phyloP scores from a whole-genome alignment of 345 rosid genomes.

The Eucalyptus coolabah region DNA sequence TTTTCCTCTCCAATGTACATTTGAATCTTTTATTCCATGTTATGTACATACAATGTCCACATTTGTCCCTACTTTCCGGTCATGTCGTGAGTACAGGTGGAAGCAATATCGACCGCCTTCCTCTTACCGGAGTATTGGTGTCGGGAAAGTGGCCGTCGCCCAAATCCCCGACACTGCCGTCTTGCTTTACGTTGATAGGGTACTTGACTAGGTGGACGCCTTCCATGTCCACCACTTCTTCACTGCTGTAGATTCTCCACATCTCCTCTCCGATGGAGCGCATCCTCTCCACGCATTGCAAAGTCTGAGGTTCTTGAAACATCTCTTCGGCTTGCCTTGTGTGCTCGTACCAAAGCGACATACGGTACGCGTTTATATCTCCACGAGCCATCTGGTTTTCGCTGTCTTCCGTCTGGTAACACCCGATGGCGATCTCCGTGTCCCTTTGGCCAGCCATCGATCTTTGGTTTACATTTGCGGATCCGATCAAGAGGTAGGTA shows the following conservation, averaged over 20 bases:
- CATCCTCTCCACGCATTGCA: conserved; percentile 47
- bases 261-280: conserved; percentile 40
- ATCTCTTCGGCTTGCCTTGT: conserved; percentile 24
- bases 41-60: neutral
- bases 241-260: conserved; percentile 65
- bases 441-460: conserved; percentile 86
- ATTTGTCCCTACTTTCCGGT: neutral
- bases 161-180: conserved; percentile 49
- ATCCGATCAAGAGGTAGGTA: conserved; percentile 52
- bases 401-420: conserved; percentile 22
- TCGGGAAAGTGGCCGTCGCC: conserved; percentile 54
- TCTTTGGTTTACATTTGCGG: conserved; percentile 80
- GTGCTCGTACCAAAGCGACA: conserved; percentile 76
- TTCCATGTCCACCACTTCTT: conserved; percentile 60
- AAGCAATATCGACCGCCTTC: conserved; percentile 55
- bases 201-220: conserved; percentile 64
- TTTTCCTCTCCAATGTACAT: neutral
- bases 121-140: conserved; percentile 58
- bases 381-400: neutral
- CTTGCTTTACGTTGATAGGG: conserved; percentile 39
- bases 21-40: neutral
- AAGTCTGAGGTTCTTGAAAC: conserved; percentile 37
- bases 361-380: conserved; percentile 39
- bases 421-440: conserved; percentile 84
- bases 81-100: conserved; percentile 64